Evolutionary conservation across 306 rosid species (phyloP).

Genomic region (Vicia sativa): DNA sequence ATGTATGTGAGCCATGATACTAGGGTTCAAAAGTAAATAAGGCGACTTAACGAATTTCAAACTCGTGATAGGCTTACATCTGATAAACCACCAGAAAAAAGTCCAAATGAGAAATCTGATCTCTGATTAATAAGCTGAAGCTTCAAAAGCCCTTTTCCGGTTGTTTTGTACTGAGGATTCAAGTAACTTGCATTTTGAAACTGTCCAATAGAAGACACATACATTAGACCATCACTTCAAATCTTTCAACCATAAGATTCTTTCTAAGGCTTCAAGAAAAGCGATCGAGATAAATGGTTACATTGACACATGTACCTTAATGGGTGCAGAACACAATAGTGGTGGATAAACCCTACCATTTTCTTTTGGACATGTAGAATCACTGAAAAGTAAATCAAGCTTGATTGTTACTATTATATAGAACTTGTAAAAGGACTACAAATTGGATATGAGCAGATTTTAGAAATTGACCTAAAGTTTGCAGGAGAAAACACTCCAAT

Average conservation of each 20-base stretch:
- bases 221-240: slow-evolving; percentile 3
- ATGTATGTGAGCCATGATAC: background rate
- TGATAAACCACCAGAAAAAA: slow-evolving; percentile 80
- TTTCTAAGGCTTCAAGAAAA: background rate
- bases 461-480: slow-evolving; percentile 64
- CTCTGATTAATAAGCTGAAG: slow-evolving; percentile 85
- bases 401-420: background rate
- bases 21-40: background rate
- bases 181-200: slow-evolving; percentile 74
- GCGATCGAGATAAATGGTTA: background rate
- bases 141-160: slow-evolving; percentile 69
- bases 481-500: slow-evolving; percentile 91
- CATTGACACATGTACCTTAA: background rate
- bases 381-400: slow-evolving; percentile 44
- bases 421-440: too few relatives aligned
- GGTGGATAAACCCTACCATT: slow-evolving; percentile 35
- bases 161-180: slow-evolving; percentile 51
- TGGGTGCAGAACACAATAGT: too few relatives aligned
- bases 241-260: background rate
- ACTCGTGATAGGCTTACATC: slow-evolving; percentile 45
- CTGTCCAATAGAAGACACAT: slow-evolving; percentile 55
- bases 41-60: background rate
- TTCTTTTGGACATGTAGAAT: slow-evolving; percentile 68
- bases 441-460: background rate
- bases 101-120: slow-evolving; percentile 83